These are phyloP conservation scores for Harrya chromipes DNA, from an alignment of 768 basidiomycete genomes.

Conservation along the genomic window DNA sequence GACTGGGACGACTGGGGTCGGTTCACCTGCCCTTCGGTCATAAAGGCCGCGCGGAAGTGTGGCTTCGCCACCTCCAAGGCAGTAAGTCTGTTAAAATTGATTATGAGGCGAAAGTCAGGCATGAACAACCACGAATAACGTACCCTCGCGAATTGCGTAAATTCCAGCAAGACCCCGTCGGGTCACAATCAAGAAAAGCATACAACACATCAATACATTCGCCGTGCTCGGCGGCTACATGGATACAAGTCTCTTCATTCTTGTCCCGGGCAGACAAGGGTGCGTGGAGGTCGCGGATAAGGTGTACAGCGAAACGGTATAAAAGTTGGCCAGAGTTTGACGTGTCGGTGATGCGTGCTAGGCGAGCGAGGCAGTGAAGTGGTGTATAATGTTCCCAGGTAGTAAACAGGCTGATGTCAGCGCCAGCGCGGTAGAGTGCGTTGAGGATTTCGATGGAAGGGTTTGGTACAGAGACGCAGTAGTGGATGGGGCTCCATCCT, in stretches of 20 bases:
- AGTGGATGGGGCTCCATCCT: conserved; percentile 74
- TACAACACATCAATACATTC: conserved; percentile 58
- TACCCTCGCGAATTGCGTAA: conserved; percentile 72
- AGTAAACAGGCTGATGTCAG: conserved; percentile 71
- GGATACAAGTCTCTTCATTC: conserved; percentile 73
- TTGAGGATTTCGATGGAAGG: conserved; percentile 66
- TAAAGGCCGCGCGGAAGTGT: conserved; percentile 63
- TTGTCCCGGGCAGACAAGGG: conserved; percentile 65
- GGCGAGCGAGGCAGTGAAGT: conserved; percentile 61
- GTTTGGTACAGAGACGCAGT: conserved; percentile 53
- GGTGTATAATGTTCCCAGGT: conserved; percentile 59
- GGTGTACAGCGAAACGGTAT: conserved; percentile 61
- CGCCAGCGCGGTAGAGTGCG: conserved; percentile 71
- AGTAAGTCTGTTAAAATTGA: conserved; percentile 40
- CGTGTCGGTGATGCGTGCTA: conserved; percentile 32
- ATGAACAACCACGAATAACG: conserved; percentile 22
- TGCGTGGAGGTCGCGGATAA: conserved; percentile 65
- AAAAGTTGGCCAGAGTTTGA: conserved; percentile 39
- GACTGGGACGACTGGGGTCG: conserved; percentile 55
- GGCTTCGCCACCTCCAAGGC: conserved; percentile 65
- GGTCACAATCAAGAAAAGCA: conserved; percentile 65
- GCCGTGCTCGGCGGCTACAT: conserved; percentile 76
- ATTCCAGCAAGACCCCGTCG: conserved; percentile 50
- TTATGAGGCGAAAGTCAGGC: background rate
- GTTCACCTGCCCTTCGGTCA: conserved; percentile 43